Percentiles rank a stretch among this genome's conserved stretches.
phyloP scores from a whole-genome alignment of 371 early-diverging fungal species.

The Mortierella sp. region DNA sequence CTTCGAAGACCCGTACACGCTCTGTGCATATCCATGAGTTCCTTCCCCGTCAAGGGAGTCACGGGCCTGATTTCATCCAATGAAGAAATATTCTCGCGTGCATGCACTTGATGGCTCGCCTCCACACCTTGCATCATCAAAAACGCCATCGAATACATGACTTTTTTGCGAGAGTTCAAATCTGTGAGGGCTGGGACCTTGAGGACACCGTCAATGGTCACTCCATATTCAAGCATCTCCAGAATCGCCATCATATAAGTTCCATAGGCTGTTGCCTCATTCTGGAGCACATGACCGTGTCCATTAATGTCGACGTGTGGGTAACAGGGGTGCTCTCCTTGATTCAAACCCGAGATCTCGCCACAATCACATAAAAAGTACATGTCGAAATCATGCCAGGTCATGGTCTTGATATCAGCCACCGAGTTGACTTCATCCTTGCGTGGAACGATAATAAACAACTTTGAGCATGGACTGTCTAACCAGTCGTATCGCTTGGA shows the following conservation, averaged over 20 bases:
- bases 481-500: conserved; percentile 31
- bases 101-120: conserved; percentile 22
- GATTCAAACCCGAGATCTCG: conserved; percentile 18
- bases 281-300: conserved; percentile 8
- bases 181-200: conserved; percentile 14
- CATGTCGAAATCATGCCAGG: conserved; percentile 27
- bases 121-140: conserved; percentile 29
- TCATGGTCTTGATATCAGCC: conserved; percentile 5
- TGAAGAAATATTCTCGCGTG: conserved; percentile 12
- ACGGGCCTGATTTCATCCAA: conserved; percentile 26
- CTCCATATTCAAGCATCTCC: conserved; percentile 40
- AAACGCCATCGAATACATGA: conserved; percentile 28
- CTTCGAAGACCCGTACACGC: no score
- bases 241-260: conserved; percentile 39
- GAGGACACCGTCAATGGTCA: conserved; percentile 15
- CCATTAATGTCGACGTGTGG: conserved; percentile 16
- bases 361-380: conserved; percentile 43
- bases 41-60: conserved; percentile 15
- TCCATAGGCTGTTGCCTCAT: conserved; percentile 19
- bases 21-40: conserved; percentile 16
- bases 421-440: conserved; percentile 4
- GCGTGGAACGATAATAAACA: conserved; percentile 28
- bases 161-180: conserved; percentile 7
- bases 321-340: conserved; percentile 1
- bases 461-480: conserved; percentile 33